Evolutionary conservation across 495 filamentous ascomycete genomes (phyloP).

Genomic region (Penicillium antarcticum): DNA sequence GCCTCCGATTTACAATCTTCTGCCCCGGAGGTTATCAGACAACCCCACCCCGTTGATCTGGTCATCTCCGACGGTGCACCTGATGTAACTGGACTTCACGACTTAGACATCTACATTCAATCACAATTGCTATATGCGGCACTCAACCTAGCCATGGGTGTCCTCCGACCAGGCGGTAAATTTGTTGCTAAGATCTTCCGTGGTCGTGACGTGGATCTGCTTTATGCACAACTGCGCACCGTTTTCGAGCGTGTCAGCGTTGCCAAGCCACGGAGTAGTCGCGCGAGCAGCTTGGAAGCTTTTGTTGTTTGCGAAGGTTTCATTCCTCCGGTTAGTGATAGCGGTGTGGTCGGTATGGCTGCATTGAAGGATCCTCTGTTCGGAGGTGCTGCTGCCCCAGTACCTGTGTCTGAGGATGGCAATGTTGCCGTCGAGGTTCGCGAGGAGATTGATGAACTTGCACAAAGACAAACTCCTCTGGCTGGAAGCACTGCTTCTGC

Average conservation of each 20-base stretch:
- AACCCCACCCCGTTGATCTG: slow-evolving; percentile 75
- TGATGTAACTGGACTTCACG: slow-evolving; percentile 94
- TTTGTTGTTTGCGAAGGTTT: slow-evolving; percentile 96
- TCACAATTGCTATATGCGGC: slow-evolving; percentile 92
- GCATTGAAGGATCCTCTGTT: slow-evolving; percentile 47
- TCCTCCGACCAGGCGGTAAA: slow-evolving; percentile 86
- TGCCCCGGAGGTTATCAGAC: slow-evolving; percentile 36
- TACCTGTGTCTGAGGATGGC: slow-evolving; percentile 48
- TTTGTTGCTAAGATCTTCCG: slow-evolving; percentile 99
- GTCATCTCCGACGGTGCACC: slow-evolving; percentile 94
- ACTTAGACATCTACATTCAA: slow-evolving; percentile 97
- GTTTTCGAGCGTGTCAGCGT: slow-evolving; percentile 86
- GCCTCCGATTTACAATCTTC: slow-evolving; percentile 23
- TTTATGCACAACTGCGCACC: slow-evolving; percentile 87
- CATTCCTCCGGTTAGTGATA: slow-evolving; percentile 44
- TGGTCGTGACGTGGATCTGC: slow-evolving; percentile 84
- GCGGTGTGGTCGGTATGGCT: slow-evolving; percentile 31
- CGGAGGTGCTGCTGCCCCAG: slow-evolving; percentile 35
- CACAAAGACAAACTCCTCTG: slow-evolving; percentile 16
- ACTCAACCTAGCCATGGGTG: slow-evolving; percentile 85
- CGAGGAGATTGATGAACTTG: slow-evolving; percentile 42
- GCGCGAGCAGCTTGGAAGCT: slow-evolving; percentile 92
- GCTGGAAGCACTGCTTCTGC: background rate
- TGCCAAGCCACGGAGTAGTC: slow-evolving; percentile 86
- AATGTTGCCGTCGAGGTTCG: slow-evolving; percentile 61